Evolutionary conservation across 495 filamentous ascomycete genomes (phyloP).

Genomic region (Usnea hakonensis): DNA sequence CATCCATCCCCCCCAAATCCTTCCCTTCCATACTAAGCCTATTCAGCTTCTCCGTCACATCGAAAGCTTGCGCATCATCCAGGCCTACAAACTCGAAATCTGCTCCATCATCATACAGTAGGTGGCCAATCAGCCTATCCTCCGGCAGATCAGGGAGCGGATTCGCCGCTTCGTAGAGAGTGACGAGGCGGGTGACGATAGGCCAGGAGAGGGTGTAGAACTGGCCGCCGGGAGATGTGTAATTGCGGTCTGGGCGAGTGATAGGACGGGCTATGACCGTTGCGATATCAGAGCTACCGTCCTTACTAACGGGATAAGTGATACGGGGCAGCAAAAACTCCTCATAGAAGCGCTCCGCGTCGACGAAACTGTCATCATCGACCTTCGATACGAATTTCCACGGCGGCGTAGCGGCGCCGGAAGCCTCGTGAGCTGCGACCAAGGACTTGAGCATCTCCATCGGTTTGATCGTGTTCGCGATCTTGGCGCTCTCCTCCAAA

Average conservation of each 20-base stretch:
- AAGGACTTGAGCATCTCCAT: conserved; percentile 5
- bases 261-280: conserved; percentile 8
- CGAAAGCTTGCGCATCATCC: conserved; percentile 3
- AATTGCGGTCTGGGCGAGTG: background rate
- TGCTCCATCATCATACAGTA: conserved; percentile 5
- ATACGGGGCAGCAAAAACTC: conserved; percentile 5
- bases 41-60: background rate
- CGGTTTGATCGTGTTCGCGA: conserved; percentile 7
- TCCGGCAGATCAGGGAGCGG: background rate
- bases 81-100: conserved; percentile 4
- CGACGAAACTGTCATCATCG: conserved; percentile 14
- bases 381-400: conserved; percentile 13
- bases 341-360: background rate
- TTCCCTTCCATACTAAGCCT: background rate
- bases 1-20: conserved; percentile 2
- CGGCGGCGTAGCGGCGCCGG: background rate
- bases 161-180: background rate
- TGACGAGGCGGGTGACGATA: conserved; percentile 4
- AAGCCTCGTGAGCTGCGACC: background rate
- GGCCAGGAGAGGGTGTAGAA: conserved; percentile 17
- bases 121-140: conserved; percentile 5
- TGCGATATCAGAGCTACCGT: too few relatives aligned
- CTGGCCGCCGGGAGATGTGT: conserved; percentile 10
- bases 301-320: too few relatives aligned
- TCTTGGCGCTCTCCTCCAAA: background rate